These are phyloP conservation scores for Diplodia seriata DNA, from an alignment of 2,329 filamentous ascomycete species.

Conservation along the genomic window DNA sequence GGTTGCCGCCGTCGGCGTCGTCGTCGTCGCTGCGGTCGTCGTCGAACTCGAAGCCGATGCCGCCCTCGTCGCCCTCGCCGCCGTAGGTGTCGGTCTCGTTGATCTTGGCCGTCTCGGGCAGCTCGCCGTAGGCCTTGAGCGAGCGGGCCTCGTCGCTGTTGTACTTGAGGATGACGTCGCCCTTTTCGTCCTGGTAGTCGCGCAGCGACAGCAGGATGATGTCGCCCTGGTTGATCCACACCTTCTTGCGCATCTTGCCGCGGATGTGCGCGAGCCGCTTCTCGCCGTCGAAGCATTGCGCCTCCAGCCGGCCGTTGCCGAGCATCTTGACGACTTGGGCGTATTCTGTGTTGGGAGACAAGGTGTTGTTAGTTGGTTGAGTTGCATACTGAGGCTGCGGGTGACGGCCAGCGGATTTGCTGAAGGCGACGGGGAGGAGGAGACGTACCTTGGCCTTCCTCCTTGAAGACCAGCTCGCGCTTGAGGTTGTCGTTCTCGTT, in stretches of 20 bases:
- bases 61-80: constrained; percentile 86
- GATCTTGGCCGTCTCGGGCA: constrained; percentile 98
- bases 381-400: too few species aligned
- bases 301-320: constrained; percentile 91
- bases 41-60: constrained; percentile 98
- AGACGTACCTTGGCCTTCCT: constrained; percentile 76
- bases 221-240: constrained; percentile 99
- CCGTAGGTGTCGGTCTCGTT: constrained; percentile 98
- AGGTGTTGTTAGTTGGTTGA: too few species aligned
- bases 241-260: constrained; percentile 98
- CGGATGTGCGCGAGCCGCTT: constrained; percentile 86
- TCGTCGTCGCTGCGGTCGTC: constrained; percentile 76
- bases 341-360: constrained; percentile 59
- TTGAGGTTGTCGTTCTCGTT: constrained; percentile 97
- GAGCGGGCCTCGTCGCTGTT: constrained; percentile 83
- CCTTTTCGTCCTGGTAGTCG: constrained; percentile 94
- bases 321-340: constrained; percentile 95
- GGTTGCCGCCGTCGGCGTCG: constrained; percentile 63
- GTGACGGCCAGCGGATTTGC: too few species aligned
- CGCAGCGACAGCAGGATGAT: constrained; percentile 74
- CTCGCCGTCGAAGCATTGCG: constrained; percentile 92
- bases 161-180: constrained; percentile 84
- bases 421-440: not conserved
- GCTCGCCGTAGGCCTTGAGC: constrained; percentile 95
- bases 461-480: constrained; percentile 98